A percentile compares a stretch with the other conserved stretches of the same genome.
Evolutionary conservation across 2,329 filamentous ascomycete genomes (phyloP).

Genomic region (Pseudopyricularia javanii): DNA sequence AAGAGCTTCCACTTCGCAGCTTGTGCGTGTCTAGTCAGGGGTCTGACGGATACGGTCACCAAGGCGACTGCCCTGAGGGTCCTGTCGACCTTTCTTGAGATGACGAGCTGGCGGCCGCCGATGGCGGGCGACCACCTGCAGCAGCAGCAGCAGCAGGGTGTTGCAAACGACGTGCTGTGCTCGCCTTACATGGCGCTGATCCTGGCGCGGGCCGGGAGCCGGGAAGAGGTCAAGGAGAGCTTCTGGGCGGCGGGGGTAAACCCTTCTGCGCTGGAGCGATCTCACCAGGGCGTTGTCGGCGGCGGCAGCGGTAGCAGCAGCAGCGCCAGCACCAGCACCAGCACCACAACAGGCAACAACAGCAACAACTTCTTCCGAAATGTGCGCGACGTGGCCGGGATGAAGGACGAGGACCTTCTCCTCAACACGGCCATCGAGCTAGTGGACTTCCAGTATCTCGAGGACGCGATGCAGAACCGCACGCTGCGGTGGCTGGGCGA

Average conservation of each 20-base stretch:
- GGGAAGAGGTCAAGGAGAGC: conserved; percentile 50
- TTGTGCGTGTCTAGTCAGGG: conserved; percentile 51
- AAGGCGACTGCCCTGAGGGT: conserved; percentile 46
- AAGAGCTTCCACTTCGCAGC: conserved; percentile 58
- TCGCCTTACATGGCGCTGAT: conserved; percentile 51
- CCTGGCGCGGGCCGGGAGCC: conserved; percentile 39
- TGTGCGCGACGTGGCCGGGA: conserved; percentile 27
- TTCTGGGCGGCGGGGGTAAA: conserved; percentile 48
- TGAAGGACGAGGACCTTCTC: conserved; percentile 50
- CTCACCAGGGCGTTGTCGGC: no score
- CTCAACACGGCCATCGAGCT: conserved; percentile 51
- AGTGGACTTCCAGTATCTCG: conserved; percentile 53
- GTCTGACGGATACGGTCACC: conserved; percentile 50
- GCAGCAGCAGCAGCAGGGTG: conserved; percentile 7
- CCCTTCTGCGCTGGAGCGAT: conserved; percentile 25
- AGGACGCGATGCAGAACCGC: conserved; percentile 48
- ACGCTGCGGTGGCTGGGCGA: conserved; percentile 47
- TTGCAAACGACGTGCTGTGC: conserved; percentile 16
- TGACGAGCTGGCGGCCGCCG: conserved; percentile 24
- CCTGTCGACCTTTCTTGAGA: conserved; percentile 48
- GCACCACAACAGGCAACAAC: no score
- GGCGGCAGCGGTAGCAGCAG: background rate
- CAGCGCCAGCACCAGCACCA: conserved; percentile 11
- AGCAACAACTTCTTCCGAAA: conserved; percentile 20
- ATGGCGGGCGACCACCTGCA: conserved; percentile 14